Percentiles rank a stretch among this genome's conserved stretches.
Conservation (phyloP, 108 stramenopile species). For the Schizochytrium sp. region DNA sequence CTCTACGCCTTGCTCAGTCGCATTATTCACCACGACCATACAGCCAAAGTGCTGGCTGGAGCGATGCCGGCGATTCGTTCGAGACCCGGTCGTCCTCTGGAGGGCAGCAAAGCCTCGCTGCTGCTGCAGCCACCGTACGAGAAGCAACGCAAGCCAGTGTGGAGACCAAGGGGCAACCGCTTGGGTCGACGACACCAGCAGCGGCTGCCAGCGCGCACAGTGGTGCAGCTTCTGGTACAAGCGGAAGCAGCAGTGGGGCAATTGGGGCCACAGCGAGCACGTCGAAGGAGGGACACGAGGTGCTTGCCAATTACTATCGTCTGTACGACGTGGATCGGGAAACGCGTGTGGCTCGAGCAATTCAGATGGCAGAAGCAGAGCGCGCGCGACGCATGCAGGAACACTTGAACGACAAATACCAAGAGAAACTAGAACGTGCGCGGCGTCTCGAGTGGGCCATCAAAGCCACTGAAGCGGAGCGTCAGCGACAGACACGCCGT, state of each 20-base stretch:
- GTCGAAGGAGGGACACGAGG: background rate
- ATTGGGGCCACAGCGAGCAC: background rate
- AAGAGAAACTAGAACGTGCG: background rate
- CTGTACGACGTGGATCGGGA: background rate
- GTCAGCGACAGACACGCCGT: background rate
- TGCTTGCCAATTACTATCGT: background rate
- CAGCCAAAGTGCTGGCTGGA: background rate
- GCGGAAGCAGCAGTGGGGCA: too few relatives aligned
- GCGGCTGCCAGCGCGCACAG: background rate
- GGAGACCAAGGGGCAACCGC: background rate
- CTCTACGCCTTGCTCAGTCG: background rate
- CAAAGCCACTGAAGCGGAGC: background rate
- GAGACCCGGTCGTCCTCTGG: background rate
- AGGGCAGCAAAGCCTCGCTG: background rate
- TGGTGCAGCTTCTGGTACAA: background rate
- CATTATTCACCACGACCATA: background rate
- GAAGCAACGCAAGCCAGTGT: background rate
- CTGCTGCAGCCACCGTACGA: background rate
- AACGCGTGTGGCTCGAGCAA: background rate
- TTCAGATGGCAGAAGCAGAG: background rate
- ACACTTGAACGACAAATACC: background rate
- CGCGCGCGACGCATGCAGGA: background rate
- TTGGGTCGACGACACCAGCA: background rate
- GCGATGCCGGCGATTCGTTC: background rate
- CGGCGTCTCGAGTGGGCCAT: slow-evolving; percentile 1